These are phyloP conservation scores for Aspergillus sp. DNA, from an alignment of 2,329 filamentous ascomycete species.

Conservation along the genomic window DNA sequence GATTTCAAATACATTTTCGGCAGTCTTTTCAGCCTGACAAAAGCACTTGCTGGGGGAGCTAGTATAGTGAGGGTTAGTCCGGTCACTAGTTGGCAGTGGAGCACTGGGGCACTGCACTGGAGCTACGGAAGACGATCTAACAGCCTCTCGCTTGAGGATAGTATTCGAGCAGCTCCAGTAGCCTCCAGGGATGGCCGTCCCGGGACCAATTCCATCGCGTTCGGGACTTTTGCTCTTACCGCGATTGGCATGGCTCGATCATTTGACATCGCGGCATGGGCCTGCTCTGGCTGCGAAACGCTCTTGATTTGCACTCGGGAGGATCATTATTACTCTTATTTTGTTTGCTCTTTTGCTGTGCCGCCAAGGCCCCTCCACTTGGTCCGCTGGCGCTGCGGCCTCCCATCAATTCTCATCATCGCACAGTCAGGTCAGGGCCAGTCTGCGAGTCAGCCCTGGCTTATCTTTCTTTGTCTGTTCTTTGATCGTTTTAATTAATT, in stretches of 20 bases:
- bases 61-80: slow-evolving; percentile 8
- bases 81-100: slow-evolving; percentile 12
- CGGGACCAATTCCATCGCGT: slow-evolving; percentile 5
- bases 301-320: slow-evolving; percentile 6
- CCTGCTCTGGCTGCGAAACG: neutral
- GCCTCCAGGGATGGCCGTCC: slow-evolving; percentile 10
- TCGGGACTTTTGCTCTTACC: slow-evolving; percentile 10
- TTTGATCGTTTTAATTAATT: neutral
- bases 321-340: slow-evolving; percentile 2
- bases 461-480: neutral
- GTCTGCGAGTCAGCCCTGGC: neutral
- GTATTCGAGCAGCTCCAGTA: neutral
- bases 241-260: neutral
- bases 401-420: too few species aligned
- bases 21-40: slow-evolving; percentile 8
- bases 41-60: slow-evolving; percentile 12
- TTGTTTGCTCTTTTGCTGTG: slow-evolving; percentile 1
- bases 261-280: neutral
- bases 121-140: slow-evolving; percentile 10
- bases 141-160: slow-evolving; percentile 9
- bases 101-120: neutral
- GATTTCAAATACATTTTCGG: slow-evolving; percentile 2
- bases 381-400: neutral
- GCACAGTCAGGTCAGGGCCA: neutral
- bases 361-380: neutral